Evolutionary conservation across 257 asterid genomes (phyloP).

Genomic region (Datura wrightii): DNA sequence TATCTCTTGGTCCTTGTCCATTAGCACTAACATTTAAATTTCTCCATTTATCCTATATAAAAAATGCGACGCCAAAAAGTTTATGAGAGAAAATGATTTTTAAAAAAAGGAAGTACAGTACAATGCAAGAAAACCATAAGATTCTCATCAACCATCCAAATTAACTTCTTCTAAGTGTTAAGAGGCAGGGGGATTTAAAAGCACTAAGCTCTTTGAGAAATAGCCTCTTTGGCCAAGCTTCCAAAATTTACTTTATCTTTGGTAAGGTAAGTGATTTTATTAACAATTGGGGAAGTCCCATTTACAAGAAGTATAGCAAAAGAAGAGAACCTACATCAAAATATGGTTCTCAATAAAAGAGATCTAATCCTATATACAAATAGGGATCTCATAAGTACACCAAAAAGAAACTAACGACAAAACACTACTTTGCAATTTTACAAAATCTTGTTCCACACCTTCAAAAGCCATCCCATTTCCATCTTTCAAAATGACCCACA

Average conservation of each 20-base stretch:
- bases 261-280: background rate
- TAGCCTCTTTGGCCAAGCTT: background rate
- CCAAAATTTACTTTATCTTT: background rate
- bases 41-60: slow-evolving; percentile 86
- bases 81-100: background rate
- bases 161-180: background rate
- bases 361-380: background rate
- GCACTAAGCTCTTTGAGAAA: background rate
- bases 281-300: background rate
- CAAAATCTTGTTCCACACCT: background rate
- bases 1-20: slow-evolving; percentile 70
- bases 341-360: background rate
- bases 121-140: slow-evolving; percentile 12
- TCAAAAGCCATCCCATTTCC: background rate
- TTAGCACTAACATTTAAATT: slow-evolving; percentile 74
- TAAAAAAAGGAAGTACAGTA: background rate
- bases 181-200: background rate
- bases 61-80: background rate
- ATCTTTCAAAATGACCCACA: background rate
- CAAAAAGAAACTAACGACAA: background rate
- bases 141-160: slow-evolving; percentile 1
- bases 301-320: background rate
- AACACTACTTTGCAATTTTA: background rate
- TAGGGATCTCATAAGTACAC: background rate
- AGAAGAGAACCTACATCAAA: background rate